A percentile compares a stretch with the other conserved stretches of the same genome.
These are phyloP conservation scores for Blepharisma undulans DNA, from an alignment of 169 alveolate species.

Conservation along the genomic window DNA sequence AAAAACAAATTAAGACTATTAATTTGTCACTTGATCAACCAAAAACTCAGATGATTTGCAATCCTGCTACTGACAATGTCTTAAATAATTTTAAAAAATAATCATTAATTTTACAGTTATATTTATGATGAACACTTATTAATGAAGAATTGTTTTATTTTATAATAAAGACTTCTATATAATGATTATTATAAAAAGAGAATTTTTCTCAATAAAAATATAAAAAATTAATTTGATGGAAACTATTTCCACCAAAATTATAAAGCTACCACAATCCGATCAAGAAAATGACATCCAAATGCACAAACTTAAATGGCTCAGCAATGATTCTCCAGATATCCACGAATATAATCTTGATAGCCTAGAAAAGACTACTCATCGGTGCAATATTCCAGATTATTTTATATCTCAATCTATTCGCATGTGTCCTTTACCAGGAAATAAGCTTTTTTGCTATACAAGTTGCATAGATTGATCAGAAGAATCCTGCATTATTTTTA, in stretches of 20 bases:
- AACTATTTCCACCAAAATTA: too few species aligned
- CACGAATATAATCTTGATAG: neutral
- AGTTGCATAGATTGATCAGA: too few species aligned
- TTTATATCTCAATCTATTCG: neutral
- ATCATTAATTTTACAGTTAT: too few species aligned
- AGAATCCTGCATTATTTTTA: neutral
- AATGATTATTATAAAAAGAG: too few species aligned
- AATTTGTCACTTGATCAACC: neutral
- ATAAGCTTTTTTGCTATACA: neutral
- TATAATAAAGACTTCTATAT: too few species aligned
- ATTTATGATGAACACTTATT: too few species aligned
- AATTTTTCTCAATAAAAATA: too few species aligned
- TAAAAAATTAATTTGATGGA: neutral
- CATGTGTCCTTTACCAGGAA: neutral
- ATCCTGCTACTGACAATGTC: neutral
- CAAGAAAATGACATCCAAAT: neutral
- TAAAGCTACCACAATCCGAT: neutral
- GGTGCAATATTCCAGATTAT: neutral
- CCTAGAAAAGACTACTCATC: neutral
- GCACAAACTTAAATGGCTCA: neutral
- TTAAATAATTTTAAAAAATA: too few species aligned
- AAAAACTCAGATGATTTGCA: too few species aligned
- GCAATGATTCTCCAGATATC: neutral
- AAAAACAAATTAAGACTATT: too few species aligned
- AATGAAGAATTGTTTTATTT: too few species aligned